Conservation (phyloP, 768 basidiomycete species). For the Kwoniella mangroviensis region DNA sequence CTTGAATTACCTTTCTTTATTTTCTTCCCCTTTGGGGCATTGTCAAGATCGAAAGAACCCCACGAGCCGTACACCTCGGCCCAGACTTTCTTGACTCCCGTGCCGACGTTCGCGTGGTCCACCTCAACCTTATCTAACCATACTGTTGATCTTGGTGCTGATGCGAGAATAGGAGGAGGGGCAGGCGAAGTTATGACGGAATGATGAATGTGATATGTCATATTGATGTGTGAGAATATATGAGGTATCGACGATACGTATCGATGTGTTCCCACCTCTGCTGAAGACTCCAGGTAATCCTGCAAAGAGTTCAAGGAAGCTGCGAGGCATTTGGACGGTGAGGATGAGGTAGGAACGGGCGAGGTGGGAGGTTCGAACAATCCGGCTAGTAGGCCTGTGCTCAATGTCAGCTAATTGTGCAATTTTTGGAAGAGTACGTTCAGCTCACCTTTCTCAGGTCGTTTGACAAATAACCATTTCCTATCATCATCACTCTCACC, state of each 20-base stretch:
- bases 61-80: conserved; percentile 51
- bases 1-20: conserved; percentile 10
- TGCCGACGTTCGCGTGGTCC: conserved; percentile 53
- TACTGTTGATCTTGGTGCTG: conserved; percentile 21
- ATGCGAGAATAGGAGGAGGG: conserved; percentile 12
- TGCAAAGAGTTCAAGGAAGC: conserved; percentile 3
- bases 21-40: background rate
- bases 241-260: conserved; percentile 64
- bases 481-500: conserved; percentile 53
- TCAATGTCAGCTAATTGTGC: background rate
- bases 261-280: background rate
- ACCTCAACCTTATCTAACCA: conserved; percentile 39
- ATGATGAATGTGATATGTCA: conserved; percentile 65
- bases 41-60: conserved; percentile 34
- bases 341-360: conserved; percentile 10
- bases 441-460: conserved; percentile 76
- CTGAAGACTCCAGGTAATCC: background rate
- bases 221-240: conserved; percentile 86
- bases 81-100: conserved; percentile 58
- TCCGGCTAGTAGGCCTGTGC: conserved; percentile 82
- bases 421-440: background rate
- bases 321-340: conserved; percentile 1
- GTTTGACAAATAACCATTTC: conserved; percentile 72
- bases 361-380: conserved; percentile 76
- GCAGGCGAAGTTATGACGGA: conserved; percentile 24